Base-by-base conservation (phyloP, 2,329 filamentous ascomycete species). In the Grosmannia huntii region DNA sequence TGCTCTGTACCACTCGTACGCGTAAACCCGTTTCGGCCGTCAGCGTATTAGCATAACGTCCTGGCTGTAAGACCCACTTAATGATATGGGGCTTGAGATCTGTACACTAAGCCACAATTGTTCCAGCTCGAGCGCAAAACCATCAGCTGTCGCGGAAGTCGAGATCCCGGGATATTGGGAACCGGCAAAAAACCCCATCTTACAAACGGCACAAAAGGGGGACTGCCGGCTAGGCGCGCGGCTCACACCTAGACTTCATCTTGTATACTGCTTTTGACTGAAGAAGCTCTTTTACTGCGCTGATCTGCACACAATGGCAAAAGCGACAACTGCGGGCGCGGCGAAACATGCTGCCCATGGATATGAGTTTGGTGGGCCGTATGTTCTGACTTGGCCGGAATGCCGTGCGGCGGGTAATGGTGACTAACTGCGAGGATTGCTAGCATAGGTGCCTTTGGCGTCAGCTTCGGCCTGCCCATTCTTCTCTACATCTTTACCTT, bases 401-500 rank as follows among this genome's bases (percentile, higher is more conserved):
- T 23, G 9, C 9, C 21, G 46, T 14, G 51, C 19, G 28, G 19
- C 31, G n/a, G 11, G 38, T 10, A 19, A 5, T 11, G 27, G 21
- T 25, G 10, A 27, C 59, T 52, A 23, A 57, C 31, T 7, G 4
- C 9, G 49, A 54, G 51, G 36, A 27, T 21, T 28, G 41, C n/a
- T 21, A 95, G 90, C 57, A 76, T 85, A 49, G 91, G 90, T 58
- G 89, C 88, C 41, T 81, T 86, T 61, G 80, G 74, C 61, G 89
- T 97, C 67, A 87, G 87, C 9, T 86, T 95, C 66, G 85, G 85
- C 59, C 82, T 96, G 0, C 92, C 92, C 0, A 61, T 90, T 49
- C 78, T 91, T 63, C 81, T 90, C 65, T 95, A 94, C 73, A 69
- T 84, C 65, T 86, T 92, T 68, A 80, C 85, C 53, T 95, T 96